Conservation (phyloP, 2,329 filamentous ascomycete species). For the Amauroascus niger region DNA sequence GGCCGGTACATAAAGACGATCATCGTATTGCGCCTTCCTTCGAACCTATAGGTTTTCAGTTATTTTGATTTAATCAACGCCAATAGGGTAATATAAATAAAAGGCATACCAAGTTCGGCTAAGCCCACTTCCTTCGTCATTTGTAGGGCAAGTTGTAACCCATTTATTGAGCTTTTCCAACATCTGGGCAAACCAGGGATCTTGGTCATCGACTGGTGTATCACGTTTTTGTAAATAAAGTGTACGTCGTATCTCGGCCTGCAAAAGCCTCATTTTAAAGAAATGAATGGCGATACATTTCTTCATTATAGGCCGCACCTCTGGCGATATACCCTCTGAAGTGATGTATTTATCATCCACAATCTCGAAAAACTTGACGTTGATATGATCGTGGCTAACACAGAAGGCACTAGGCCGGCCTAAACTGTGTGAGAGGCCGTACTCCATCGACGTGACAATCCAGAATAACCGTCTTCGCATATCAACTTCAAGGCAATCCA, state of each 20-base stretch:
- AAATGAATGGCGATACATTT: constrained; percentile 90
- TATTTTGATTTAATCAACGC: neutral
- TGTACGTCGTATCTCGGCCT: constrained; percentile 76
- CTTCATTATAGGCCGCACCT: constrained; percentile 62
- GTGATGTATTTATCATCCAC: constrained; percentile 79
- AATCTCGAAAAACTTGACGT: constrained; percentile 74
- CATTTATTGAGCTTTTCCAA: constrained; percentile 68
- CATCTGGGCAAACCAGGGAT: constrained; percentile 82
- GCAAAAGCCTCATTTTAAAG: constrained; percentile 78
- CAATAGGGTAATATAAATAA: neutral
- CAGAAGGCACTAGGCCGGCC: constrained; percentile 80
- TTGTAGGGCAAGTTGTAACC: constrained; percentile 65
- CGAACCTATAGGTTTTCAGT: constrained; percentile 42
- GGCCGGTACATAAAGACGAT: constrained; percentile 79
- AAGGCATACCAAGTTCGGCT: constrained; percentile 65
- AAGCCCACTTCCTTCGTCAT: constrained; percentile 58
- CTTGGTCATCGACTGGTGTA: constrained; percentile 65
- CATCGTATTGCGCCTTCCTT: constrained; percentile 72
- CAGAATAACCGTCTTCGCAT: constrained; percentile 82
- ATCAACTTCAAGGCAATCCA: constrained; percentile 69
- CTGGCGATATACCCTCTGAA: constrained; percentile 58
- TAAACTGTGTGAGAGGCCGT: constrained; percentile 75
- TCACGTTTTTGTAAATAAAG: constrained; percentile 76
- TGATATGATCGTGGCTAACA: constrained; percentile 68
- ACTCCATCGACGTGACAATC: constrained; percentile 82